Conservation (phyloP, 2,329 filamentous ascomycete genomes). For the Amesomyces nigricolor region DNA sequence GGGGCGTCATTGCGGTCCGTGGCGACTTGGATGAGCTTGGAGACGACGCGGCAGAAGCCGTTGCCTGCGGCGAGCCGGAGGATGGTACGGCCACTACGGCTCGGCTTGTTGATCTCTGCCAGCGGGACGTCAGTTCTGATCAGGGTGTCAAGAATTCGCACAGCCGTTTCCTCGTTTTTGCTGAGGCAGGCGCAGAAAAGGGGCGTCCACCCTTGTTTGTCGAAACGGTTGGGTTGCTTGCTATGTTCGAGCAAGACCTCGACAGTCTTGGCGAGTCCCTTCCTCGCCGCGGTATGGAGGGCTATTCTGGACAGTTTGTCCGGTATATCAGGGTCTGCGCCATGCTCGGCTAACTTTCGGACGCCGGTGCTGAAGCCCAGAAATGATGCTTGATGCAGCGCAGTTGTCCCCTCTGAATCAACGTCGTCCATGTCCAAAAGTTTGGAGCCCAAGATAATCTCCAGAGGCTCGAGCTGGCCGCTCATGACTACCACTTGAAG, state of each 20-base stretch:
- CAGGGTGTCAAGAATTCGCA: conserved; percentile 17
- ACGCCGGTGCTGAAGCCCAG: conserved; percentile 4
- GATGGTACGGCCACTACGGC: conserved; percentile 11
- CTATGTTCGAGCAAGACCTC: conserved; percentile 9
- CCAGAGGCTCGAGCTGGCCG: conserved; percentile 15
- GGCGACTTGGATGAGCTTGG: conserved; percentile 13
- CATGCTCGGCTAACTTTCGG: conserved; percentile 6
- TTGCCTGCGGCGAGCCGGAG: conserved; percentile 20
- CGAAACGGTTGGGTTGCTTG: conserved; percentile 7
- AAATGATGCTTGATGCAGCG: conserved; percentile 16
- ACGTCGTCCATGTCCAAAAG: conserved; percentile 19
- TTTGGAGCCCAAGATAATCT: conserved; percentile 13
- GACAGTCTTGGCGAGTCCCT: conserved; percentile 2
- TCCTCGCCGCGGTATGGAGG: conserved; percentile 13
- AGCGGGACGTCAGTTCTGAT: conserved; percentile 9
- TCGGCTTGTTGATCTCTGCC: conserved; percentile 20
- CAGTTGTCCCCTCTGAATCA: conserved; percentile 16
- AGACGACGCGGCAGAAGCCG: conserved; percentile 16
- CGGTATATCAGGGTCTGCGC: conserved; percentile 11
- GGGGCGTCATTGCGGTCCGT: not conserved
- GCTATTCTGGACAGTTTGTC: conserved; percentile 10
- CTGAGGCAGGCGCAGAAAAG: conserved; percentile 20
- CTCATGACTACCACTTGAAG: conserved; percentile 11
- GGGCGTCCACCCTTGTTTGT: conserved; percentile 17
- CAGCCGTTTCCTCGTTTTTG: conserved; percentile 10